A percentile compares a stretch with the other conserved stretches of the same genome.
phyloP scores from a whole-genome alignment of 352 stramenopile genomes.

The Pythium volutum region DNA sequence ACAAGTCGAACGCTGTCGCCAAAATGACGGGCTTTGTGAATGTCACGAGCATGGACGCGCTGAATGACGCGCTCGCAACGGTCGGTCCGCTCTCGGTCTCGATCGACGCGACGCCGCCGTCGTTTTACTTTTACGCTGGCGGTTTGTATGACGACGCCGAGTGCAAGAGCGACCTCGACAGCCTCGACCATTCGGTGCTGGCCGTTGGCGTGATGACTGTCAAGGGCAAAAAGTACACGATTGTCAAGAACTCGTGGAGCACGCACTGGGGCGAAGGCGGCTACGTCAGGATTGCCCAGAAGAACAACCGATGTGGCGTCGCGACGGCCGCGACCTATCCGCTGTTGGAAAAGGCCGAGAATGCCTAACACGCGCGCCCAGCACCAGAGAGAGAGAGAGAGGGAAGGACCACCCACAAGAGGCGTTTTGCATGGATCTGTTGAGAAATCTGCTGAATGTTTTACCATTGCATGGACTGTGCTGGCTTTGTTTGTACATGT shows the following conservation, averaged over 20 bases:
- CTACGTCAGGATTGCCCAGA: conserved; percentile 91
- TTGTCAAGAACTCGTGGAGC: conserved; percentile 96
- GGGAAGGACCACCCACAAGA: neutral
- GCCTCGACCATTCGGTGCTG: conserved; percentile 91
- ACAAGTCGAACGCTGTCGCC: conserved; percentile 62
- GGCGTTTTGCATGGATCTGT: no score
- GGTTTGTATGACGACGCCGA: conserved; percentile 83
- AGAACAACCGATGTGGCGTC: conserved; percentile 95
- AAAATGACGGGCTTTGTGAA: conserved; percentile 80
- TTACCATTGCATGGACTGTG: no score
- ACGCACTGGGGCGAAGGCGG: conserved; percentile 92
- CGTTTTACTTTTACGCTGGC: conserved; percentile 89
- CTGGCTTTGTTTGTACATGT: no score
- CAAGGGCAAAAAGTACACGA: conserved; percentile 90
- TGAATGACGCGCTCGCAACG: conserved; percentile 80
- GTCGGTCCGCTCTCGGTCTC: conserved; percentile 87
- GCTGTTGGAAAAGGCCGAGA: conserved; percentile 37
- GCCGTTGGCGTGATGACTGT: conserved; percentile 88
- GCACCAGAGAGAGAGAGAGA: neutral
- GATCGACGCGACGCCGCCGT: conserved; percentile 80
- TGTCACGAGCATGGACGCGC: conserved; percentile 61
- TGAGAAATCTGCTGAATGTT: no score
- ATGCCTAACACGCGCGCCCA: neutral
- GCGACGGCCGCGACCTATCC: conserved; percentile 87
- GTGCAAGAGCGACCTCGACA: conserved; percentile 91